Conservation (phyloP, 441 rosid species). For the Erodium moschatum region DNA sequence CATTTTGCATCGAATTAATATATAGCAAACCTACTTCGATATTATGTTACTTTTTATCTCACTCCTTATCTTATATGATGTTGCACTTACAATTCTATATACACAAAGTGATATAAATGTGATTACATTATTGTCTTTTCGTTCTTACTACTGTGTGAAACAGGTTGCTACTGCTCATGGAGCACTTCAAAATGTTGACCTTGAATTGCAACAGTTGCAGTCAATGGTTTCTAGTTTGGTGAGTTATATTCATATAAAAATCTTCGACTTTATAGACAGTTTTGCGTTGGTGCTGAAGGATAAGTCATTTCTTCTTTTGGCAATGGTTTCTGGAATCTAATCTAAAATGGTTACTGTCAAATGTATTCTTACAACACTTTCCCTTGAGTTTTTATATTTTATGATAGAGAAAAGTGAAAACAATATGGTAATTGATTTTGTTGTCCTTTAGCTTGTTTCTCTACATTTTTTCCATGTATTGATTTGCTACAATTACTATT, state of each 20-base stretch:
- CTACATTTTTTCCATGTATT: background rate
- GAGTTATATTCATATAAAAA: conserved; percentile 24
- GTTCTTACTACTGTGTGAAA: conserved; percentile 20
- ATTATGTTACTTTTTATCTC: background rate
- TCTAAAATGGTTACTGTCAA: too few species aligned
- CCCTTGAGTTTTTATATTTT: too few species aligned
- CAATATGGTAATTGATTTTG: too few species aligned
- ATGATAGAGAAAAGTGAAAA: too few species aligned
- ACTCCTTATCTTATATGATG: background rate
- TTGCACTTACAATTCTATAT: background rate
- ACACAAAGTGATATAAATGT: background rate
- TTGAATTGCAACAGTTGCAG: conserved; percentile 56
- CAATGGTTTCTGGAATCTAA: too few species aligned
- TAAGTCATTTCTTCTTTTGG: background rate
- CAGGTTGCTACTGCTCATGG: conserved; percentile 63
- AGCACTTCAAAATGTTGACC: conserved; percentile 52
- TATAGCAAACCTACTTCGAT: background rate
- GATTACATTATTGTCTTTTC: background rate
- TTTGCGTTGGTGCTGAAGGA: background rate
- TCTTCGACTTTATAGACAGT: background rate
- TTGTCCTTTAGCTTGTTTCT: background rate
- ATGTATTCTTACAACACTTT: too few species aligned
- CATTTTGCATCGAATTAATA: too few species aligned
- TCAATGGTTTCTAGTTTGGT: conserved; percentile 56
- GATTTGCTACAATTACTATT: conserved; percentile 17